Base-by-base conservation (phyloP, 2,329 filamentous ascomycete species). In the Septoria petroselini region DNA sequence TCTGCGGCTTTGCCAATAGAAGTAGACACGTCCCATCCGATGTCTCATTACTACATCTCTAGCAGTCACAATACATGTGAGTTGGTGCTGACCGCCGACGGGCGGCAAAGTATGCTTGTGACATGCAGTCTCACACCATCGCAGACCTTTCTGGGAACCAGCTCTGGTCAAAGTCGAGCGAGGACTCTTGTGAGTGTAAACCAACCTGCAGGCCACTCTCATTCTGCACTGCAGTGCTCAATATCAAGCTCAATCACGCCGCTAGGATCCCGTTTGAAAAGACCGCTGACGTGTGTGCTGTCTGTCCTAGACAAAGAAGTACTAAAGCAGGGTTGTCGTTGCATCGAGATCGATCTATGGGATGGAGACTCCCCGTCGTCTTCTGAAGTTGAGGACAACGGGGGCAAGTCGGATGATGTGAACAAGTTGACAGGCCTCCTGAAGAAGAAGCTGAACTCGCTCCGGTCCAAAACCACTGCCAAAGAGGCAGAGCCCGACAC, bases 21-120 rank as follows among this genome's bases (percentile, higher is more conserved):
- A n/a, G 31, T 57, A 11, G 65, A 68, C 43, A 53, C 54, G 2
- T 58, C 52, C 14, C 64, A 68, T 47, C 86, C 88, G 3, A 76
- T 95, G 50, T 88, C 85, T 39, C 89, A 94, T 66, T 96, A 96
- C 72, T 96, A 89, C 68, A 91, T 96, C 67, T 95, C 85, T 55
- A 94, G 88, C 59, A 95, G 89, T 65, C 91, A 96, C 73, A 96
- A 96, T 67, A 96, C 91, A 0, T 96, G 95, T 67, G 74, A 95
- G 38, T 83, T 84, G 2, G 7, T 15, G 43, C 15, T 34, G 14
- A 17, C 5, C 11, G 43, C 15, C 21, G 14, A 17, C 5, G 27
- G 4, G 6, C 23, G 9, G 23, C 23, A 5, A 17, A 8, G 11
- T 23, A 33, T 31, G 19, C 34, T 11, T 90, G 90, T 1, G 88